phyloP scores from a whole-genome alignment of 225 moss, liverwort and hornwort species.

The Sphagnum contortum region DNA sequence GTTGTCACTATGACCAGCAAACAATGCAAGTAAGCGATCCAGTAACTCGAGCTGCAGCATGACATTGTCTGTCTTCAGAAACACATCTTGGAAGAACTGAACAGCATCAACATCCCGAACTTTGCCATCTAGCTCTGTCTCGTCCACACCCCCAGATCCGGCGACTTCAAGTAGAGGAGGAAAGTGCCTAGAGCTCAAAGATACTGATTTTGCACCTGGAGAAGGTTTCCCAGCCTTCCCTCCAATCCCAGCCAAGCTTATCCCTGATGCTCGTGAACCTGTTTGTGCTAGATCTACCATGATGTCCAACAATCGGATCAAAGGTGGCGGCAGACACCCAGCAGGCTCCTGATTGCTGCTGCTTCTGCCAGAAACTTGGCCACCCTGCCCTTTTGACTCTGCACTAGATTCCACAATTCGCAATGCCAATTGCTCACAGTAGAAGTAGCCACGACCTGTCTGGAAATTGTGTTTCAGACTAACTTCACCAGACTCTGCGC shows the following conservation, averaged over 20 bases:
- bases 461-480: constrained; percentile 62
- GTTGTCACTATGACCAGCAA: constrained; percentile 88
- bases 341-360: constrained; percentile 7
- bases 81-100: constrained; percentile 80
- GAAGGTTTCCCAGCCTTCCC: constrained; percentile 55
- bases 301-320: constrained; percentile 77
- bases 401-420: constrained; percentile 42
- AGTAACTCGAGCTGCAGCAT: constrained; percentile 69
- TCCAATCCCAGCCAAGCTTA: constrained; percentile 39
- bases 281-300: constrained; percentile 87
- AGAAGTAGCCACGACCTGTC: constrained; percentile 71
- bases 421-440: constrained; percentile 65
- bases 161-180: constrained; percentile 33
- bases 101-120: constrained; percentile 70
- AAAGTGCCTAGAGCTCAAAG: too few species aligned
- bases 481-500: constrained; percentile 68
- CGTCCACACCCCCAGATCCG: constrained; percentile 14
- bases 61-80: constrained; percentile 62
- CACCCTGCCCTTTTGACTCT: not conserved
- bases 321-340: constrained; percentile 45
- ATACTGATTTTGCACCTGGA: constrained; percentile 26
- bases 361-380: not conserved
- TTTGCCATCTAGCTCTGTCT: constrained; percentile 65
- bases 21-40: constrained; percentile 81
- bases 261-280: constrained; percentile 30